Conservation (phyloP, 179 eudicot genomes). For the Nepenthes alata region DNA sequence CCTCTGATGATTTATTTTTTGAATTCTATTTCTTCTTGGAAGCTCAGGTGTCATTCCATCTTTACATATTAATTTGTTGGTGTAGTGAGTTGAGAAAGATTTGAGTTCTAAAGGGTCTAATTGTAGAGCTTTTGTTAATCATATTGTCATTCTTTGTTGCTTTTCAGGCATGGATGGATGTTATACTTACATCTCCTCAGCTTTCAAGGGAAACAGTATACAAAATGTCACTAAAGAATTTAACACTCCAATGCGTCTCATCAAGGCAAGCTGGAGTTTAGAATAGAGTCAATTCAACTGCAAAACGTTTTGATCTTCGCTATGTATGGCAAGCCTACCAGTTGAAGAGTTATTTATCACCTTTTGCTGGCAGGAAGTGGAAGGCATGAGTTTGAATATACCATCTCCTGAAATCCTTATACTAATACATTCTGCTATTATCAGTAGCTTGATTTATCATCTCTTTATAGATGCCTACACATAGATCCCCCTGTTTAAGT, state of each 20-base stretch:
- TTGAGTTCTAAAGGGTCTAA: not conserved
- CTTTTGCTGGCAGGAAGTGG: too few species aligned
- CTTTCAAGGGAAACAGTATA: conserved; percentile 80
- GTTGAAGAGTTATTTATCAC: not conserved
- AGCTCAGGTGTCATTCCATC: not conserved
- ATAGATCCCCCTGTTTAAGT: too few species aligned
- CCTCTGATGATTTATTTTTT: too few species aligned
- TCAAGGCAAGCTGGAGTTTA: conserved; percentile 45
- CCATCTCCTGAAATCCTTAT: too few species aligned
- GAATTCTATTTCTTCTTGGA: not conserved
- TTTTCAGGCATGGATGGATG: conserved; percentile 79
- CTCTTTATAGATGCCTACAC: too few species aligned
- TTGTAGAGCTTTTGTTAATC: not conserved
- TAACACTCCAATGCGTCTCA: conserved; percentile 55
- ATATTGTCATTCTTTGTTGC: conserved; percentile 3
- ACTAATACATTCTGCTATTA: too few species aligned
- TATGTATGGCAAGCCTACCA: not conserved
- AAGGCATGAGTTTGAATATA: too few species aligned
- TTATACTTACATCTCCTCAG: conserved; percentile 93
- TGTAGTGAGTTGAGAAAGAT: not conserved
- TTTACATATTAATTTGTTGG: not conserved
- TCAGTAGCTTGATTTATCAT: too few species aligned
- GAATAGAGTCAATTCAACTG: not conserved
- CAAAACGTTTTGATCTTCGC: not conserved
- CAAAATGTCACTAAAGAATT: conserved; percentile 58